Base-by-base conservation (phyloP, 148 eudicot genomes). In the Gaultheria prostrata region DNA sequence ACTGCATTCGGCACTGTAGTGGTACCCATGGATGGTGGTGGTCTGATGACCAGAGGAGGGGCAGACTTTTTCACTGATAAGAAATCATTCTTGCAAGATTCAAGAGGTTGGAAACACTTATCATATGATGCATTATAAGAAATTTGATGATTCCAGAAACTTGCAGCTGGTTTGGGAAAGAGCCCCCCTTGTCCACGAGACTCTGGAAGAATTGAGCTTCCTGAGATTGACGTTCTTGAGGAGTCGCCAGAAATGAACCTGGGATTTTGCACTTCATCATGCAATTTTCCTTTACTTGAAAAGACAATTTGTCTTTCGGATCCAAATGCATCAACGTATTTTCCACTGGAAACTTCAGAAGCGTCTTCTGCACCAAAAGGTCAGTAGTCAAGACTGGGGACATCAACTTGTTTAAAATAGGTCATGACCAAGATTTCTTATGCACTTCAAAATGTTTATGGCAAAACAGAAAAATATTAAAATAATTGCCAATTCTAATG, bases 31-130 rank as follows among this genome's bases (percentile, higher is more conserved):
- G 83, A 80, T 28, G 39, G 72, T 13, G 90, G 87, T 46, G 89
- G 85, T 86, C 89, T 88, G 84, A 83, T 89, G 82, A 85, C 89
- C 59, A 90, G 73, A 26, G 87, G 28, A 59, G 92, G 90, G 49
- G 91, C 86, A 57, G 93, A 77, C 80, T 79, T 91, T 45, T 82
- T 82, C 7, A 83, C 82, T 24, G 93, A 86, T 59, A 86, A 65
- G 77, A 85, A 80, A 61, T 86, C 91, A 86, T 69, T 85, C 83
- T 74, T 82, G 82, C 84, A 86, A 82, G 86, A 61, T 87, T 87
- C 92, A 69, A 84, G 46, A 11, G 79, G 88, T 80, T 84, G 88
- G 79, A 88, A 80, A 24, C 70, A 84, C 32, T 86, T 87, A 85
- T 89, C 91, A 33, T 83, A 80, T 67, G 88, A 77, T 69, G 83